Base-by-base conservation (phyloP, 1,139 yeast species). In the Geotrichum reessii region DNA sequence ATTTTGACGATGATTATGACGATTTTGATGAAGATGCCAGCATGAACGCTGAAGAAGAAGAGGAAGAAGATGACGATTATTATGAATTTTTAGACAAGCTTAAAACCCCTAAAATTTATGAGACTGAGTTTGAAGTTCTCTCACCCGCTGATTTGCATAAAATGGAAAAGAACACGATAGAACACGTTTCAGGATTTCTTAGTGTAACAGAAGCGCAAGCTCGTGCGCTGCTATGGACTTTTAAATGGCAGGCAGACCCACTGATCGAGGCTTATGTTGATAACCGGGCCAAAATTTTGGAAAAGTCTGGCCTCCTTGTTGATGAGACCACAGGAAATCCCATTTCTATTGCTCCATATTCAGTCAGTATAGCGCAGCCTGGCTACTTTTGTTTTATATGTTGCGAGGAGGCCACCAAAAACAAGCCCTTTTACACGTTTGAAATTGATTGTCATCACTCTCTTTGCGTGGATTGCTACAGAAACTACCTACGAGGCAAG, bases 181-280 rank as follows among this genome's bases (percentile, higher is more conserved):
- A 65, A n/a, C 66, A 67, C 19, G 69, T 76, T 4, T 63, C 71
- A 3, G 65, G 65, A 67, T 62, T 80, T 68, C 57, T 76, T 58
- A 71, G 72, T 5, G 59, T 75, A 9, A 71, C 80, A 52, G 63
- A 71, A 8, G 72, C 73, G 8, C 78, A 77, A 57, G 81, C 82
- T 12, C 69, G 83, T 25, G 71, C 83, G 2, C 72, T 91, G 69
- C 75, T 89, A 49, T 83, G 86, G 56, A 71, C 76, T 58, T 85
- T 77, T 69, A 78, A 80, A 54, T 90, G 96, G 96, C 89, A 86
- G 69, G 80, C 81, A 51, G 95, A 88, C 60, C 81, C 81, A 56
- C 78, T 89, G 48, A 76, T 88, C 57, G 92, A 89, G 62, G 79
- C 78, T 51, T 88, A 80, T 73, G 83, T 86, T 67, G 86, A 81